phyloP scores from a whole-genome alignment of 2,329 filamentous ascomycete genomes.

The Apiospora arundinis region DNA sequence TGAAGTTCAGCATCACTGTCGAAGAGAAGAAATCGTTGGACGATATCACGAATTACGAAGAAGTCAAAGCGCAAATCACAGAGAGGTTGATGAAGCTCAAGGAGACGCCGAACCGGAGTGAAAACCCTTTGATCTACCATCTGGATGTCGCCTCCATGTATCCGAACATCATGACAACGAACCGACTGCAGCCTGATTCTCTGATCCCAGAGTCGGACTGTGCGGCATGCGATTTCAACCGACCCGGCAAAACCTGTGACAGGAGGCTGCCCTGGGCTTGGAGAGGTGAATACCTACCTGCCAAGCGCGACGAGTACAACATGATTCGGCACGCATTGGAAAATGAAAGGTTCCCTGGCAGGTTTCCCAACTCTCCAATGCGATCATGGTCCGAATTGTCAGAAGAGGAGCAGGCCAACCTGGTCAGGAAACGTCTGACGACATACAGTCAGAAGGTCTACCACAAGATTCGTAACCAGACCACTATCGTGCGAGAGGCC shows the following conservation, averaged over 20 bases:
- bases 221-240: constrained; percentile 96
- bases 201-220: constrained; percentile 98
- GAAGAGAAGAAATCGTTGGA: constrained; percentile 84
- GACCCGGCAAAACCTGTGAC: constrained; percentile 96
- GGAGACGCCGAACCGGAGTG: constrained; percentile 81
- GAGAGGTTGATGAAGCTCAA: constrained; percentile 75
- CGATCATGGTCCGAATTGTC: constrained; percentile 83
- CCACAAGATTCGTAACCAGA: constrained; percentile 97
- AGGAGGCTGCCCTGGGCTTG: constrained; percentile 94
- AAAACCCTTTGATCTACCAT: constrained; percentile 94
- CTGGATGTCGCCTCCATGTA: constrained; percentile 99
- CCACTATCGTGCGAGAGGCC: constrained; percentile 89
- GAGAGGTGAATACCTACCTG: constrained; percentile 96
- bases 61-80: constrained; percentile 83
- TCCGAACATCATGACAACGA: constrained; percentile 99
- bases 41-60: constrained; percentile 81
- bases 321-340: constrained; percentile 94
- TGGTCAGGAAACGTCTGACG: constrained; percentile 86
- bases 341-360: constrained; percentile 90
- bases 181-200: constrained; percentile 96
- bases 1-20: constrained; percentile 85
- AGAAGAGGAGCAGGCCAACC: constrained; percentile 78
- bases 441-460: constrained; percentile 98
- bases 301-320: constrained; percentile 98
- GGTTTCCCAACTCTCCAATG: constrained; percentile 70